phyloP scores from a whole-genome alignment of 116 monocot species.

The Phalaenopsis hybrid region DNA sequence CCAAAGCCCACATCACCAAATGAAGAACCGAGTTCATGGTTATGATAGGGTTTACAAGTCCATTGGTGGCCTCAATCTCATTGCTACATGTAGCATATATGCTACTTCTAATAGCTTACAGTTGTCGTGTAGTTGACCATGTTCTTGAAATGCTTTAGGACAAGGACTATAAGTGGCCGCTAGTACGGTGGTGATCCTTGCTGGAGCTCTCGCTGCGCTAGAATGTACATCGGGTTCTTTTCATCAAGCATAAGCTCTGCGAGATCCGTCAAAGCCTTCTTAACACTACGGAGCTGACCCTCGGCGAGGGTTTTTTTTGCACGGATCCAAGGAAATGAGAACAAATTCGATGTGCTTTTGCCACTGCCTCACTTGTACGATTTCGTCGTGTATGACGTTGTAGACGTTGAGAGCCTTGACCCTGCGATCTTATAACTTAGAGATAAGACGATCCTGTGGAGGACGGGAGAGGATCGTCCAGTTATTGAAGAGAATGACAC shows the following conservation, averaged over 20 bases:
- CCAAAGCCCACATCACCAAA: slow-evolving; percentile 40
- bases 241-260: slow-evolving; percentile 42
- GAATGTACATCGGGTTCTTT: slow-evolving; percentile 20
- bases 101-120: slow-evolving; percentile 24
- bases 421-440: slow-evolving; percentile 45
- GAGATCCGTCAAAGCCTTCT: slow-evolving; percentile 55
- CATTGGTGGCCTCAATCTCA: slow-evolving; percentile 14
- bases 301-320: slow-evolving; percentile 21
- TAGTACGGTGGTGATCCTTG: neutral
- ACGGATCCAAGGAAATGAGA: slow-evolving; percentile 20
- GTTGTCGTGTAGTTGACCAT: slow-evolving; percentile 16
- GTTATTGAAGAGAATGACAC: slow-evolving; percentile 25
- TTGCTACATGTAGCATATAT: slow-evolving; percentile 13
- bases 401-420: slow-evolving; percentile 68
- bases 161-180: slow-evolving; percentile 11
- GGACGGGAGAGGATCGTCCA: slow-evolving; percentile 10
- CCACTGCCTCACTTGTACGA: slow-evolving; percentile 58
- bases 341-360: slow-evolving; percentile 39
- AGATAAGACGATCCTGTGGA: slow-evolving; percentile 31
- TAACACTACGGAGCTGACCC: slow-evolving; percentile 50
- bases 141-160: slow-evolving; percentile 26
- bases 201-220: slow-evolving; percentile 23
- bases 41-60: neutral
- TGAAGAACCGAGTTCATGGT: slow-evolving; percentile 32
- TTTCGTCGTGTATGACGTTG: slow-evolving; percentile 52